These are phyloP conservation scores for Funneliformis caledonium DNA, from an alignment of 371 early-diverging fungal genomes.

Conservation along the genomic window DNA sequence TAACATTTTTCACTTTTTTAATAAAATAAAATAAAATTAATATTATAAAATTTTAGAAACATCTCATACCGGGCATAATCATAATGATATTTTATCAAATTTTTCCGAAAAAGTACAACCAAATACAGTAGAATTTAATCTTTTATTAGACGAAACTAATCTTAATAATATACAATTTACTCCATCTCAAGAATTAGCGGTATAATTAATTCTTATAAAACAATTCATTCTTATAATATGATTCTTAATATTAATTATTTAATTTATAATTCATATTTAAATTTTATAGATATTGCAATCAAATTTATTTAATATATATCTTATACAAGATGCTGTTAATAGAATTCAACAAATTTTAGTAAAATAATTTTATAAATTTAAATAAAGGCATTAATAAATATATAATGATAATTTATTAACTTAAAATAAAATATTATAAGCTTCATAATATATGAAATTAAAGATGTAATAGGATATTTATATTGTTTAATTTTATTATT, in stretches of 20 bases:
- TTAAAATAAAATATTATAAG: too few species aligned
- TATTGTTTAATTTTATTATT: too few species aligned
- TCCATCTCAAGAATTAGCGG: slow-evolving; percentile 3
- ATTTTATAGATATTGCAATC: slow-evolving; percentile 5
- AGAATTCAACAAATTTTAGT: not conserved
- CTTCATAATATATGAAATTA: too few species aligned
- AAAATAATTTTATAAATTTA: not conserved
- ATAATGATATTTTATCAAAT: not conserved
- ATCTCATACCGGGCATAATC: not conserved
- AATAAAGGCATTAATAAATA: too few species aligned
- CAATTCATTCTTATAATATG: not conserved
- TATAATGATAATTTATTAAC: too few species aligned
- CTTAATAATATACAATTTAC: not conserved
- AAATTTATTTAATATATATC: slow-evolving; percentile 3
- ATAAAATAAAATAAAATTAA: not conserved
- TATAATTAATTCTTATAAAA: not conserved
- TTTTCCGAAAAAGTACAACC: not conserved
- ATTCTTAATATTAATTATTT: not conserved
- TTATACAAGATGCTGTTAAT: slow-evolving; percentile 15
- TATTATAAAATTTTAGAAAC: not conserved
- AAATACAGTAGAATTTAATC: not conserved
- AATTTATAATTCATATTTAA: not conserved
- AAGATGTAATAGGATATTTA: too few species aligned
- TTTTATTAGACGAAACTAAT: not conserved
- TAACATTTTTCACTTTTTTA: not conserved